Percentiles rank a stretch among this genome's conserved stretches.
phyloP scores from a whole-genome alignment of 2,329 filamentous ascomycete genomes.

The Cordyceps cateniannulata region DNA sequence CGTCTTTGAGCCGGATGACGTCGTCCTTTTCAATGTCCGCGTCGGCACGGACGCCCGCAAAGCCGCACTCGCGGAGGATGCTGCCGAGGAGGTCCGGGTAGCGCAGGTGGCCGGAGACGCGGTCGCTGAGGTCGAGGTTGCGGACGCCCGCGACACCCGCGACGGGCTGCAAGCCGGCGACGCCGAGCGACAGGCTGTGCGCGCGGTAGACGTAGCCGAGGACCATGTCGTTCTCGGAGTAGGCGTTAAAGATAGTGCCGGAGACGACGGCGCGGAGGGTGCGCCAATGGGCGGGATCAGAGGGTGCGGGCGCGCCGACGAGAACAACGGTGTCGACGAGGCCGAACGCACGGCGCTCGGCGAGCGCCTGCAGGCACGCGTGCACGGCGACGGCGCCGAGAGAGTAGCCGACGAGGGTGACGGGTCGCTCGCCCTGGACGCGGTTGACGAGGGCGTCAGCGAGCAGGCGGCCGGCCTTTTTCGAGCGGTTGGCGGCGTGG shows the following conservation, averaged over 20 bases:
- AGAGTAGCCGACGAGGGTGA: slow-evolving; percentile 76
- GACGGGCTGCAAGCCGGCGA: slow-evolving; percentile 76
- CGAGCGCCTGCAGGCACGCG: slow-evolving; percentile 69
- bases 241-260: slow-evolving; percentile 81
- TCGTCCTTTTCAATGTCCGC: slow-evolving; percentile 46
- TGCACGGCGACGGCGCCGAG: slow-evolving; percentile 78
- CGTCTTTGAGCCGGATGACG: slow-evolving; percentile 39
- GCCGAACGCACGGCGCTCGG: slow-evolving; percentile 73
- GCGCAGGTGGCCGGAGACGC: slow-evolving; percentile 47
- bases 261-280: slow-evolving; percentile 70
- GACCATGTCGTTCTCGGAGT: slow-evolving; percentile 79
- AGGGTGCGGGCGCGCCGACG: slow-evolving; percentile 74
- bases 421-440: slow-evolving; percentile 73
- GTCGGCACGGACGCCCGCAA: slow-evolving; percentile 38
- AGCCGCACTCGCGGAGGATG: slow-evolving; percentile 47
- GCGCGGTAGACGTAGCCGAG: slow-evolving; percentile 83
- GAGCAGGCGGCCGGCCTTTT: slow-evolving; percentile 73
- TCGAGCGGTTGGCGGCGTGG: slow-evolving; percentile 67
- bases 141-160: slow-evolving; percentile 58
- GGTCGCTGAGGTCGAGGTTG: slow-evolving; percentile 46
- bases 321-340: slow-evolving; percentile 77
- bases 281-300: slow-evolving; percentile 66
- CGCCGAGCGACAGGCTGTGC: slow-evolving; percentile 72
- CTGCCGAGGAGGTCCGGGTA: slow-evolving; percentile 45
- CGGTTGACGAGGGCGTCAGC: slow-evolving; percentile 78